Conservation (phyloP, 75 land plant species). For the Larix kaempferi region DNA sequence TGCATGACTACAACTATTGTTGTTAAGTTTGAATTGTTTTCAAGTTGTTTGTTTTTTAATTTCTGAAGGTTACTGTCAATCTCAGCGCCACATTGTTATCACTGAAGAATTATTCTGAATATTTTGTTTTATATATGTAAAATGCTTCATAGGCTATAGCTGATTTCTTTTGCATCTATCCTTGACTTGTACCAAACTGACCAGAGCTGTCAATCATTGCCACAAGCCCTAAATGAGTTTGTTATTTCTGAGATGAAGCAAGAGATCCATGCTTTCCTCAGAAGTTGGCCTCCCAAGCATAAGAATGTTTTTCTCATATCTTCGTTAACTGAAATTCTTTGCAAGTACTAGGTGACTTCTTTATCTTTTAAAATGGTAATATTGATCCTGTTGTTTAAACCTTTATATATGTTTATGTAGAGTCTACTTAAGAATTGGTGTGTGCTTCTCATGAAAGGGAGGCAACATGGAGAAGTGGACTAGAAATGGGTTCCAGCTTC, state of each 20-base stretch:
- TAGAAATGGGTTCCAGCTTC: neutral
- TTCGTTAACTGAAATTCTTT: neutral
- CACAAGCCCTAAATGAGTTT: neutral
- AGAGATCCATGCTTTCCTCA: neutral
- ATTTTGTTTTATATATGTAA: neutral
- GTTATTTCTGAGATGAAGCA: neutral
- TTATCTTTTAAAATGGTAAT: neutral
- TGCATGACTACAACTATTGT: neutral
- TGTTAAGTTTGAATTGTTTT: neutral
- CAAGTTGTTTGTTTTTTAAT: neutral
- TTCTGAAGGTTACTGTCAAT: neutral
- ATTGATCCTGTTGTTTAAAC: neutral
- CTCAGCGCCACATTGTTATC: neutral
- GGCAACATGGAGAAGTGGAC: neutral
- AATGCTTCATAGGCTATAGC: neutral
- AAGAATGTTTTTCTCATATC: neutral
- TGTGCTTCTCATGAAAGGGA: neutral
- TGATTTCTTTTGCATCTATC: neutral
- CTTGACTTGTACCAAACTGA: neutral
- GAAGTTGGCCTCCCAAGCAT: neutral
- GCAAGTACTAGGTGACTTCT: neutral
- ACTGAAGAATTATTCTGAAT: neutral
- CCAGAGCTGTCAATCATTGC: neutral
- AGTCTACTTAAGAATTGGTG: neutral
- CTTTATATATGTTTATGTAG: neutral